A percentile compares a stretch with the other conserved stretches of the same genome.
phyloP scores from a whole-genome alignment of 805 yeast species.

The Pachysolen tannophilus region DNA sequence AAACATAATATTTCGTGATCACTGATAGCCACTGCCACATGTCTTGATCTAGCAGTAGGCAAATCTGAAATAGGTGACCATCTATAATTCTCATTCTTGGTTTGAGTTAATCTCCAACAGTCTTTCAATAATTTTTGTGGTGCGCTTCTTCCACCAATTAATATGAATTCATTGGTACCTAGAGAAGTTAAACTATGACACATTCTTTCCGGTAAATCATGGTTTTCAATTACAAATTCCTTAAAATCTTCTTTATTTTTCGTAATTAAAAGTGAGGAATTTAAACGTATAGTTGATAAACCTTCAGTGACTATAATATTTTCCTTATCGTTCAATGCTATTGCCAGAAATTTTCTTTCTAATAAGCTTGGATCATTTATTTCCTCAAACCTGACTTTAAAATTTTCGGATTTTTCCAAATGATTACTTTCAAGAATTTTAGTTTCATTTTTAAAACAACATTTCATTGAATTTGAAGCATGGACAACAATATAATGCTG shows the following conservation, averaged over 20 bases:
- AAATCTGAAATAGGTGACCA: conserved; percentile 37
- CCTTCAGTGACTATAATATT: conserved; percentile 29
- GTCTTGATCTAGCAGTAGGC: conserved; percentile 44
- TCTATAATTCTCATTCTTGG: conserved; percentile 10
- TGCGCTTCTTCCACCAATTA: conserved; percentile 62
- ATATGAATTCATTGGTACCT: conserved; percentile 20
- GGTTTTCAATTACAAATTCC: conserved; percentile 9
- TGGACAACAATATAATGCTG: conserved; percentile 69
- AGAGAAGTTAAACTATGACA: conserved; percentile 44
- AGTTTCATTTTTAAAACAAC: conserved; percentile 1
- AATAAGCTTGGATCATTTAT: conserved; percentile 5
- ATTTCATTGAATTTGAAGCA: conserved; percentile 36
- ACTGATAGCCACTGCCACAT: conserved; percentile 28
- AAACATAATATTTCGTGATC: conserved; percentile 30
- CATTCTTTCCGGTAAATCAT: conserved; percentile 35
- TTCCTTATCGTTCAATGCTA: conserved; percentile 6
- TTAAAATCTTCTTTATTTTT: neutral
- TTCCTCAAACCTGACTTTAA: conserved; percentile 5
- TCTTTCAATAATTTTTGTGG: conserved; percentile 44
- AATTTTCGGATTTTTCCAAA: conserved; percentile 3
- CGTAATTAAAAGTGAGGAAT: conserved; percentile 10
- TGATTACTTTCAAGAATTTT: conserved; percentile 1
- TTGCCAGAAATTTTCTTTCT: conserved; percentile 33
- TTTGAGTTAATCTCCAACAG: conserved; percentile 28
- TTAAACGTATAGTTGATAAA: conserved; percentile 28